A percentile compares a stretch with the other conserved stretches of the same genome.
These are phyloP conservation scores for Colletotrichum orchidophilum DNA, from an alignment of 2,329 filamentous ascomycete species.

Conservation along the genomic window DNA sequence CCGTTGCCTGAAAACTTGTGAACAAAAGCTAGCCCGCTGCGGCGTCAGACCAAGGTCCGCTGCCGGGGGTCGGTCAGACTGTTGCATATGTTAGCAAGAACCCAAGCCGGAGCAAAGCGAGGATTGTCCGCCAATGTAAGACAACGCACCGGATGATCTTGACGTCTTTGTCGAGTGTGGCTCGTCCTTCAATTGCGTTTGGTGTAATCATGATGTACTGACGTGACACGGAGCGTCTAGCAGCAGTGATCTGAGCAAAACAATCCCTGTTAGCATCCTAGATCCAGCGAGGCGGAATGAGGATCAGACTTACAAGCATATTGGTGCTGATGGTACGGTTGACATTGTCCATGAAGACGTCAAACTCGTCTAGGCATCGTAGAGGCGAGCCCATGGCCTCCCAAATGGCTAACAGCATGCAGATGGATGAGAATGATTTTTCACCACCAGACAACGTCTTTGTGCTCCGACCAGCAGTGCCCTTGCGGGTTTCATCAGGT, in stretches of 20 bases:
- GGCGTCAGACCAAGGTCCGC: constrained; percentile 50
- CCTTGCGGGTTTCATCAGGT: constrained; percentile 74
- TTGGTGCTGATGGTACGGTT: constrained; percentile 93
- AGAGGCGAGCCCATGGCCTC: constrained; percentile 98
- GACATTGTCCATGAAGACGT: constrained; percentile 99
- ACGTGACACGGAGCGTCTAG: constrained; percentile 84
- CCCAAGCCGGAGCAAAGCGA: background rate
- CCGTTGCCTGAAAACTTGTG: background rate
- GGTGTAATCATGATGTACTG: constrained; percentile 98
- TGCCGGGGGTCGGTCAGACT: constrained; percentile 70
- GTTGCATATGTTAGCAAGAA: constrained; percentile 37
- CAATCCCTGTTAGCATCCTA: background rate
- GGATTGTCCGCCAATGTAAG: background rate
- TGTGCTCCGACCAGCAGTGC: constrained; percentile 78
- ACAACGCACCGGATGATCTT: constrained; percentile 76
- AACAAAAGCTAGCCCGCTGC: background rate
- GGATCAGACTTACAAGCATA: constrained; percentile 79
- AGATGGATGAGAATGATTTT: constrained; percentile 98
- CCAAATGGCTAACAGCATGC: constrained; percentile 91
- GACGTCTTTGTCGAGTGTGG: constrained; percentile 72
- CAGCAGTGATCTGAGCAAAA: constrained; percentile 75
- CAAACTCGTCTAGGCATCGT: constrained; percentile 95
- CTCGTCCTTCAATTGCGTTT: constrained; percentile 76
- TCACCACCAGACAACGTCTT: constrained; percentile 96
- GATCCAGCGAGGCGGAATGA: background rate